Evolutionary conservation across 495 filamentous ascomycete species (phyloP).

Genomic region (Aspergillus coremiiformis): DNA sequence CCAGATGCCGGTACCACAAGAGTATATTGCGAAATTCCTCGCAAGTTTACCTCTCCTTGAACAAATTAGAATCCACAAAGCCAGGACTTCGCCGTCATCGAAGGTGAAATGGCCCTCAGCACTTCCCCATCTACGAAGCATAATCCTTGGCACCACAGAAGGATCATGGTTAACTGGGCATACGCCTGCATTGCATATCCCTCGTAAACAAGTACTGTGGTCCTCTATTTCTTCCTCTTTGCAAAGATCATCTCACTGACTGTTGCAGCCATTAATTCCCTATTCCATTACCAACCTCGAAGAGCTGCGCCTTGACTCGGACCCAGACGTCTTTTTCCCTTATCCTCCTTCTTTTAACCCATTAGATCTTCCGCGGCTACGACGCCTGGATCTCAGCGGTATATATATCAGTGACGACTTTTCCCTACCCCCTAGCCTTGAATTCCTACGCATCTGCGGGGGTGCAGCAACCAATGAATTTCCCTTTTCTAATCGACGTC

Average conservation of each 20-base stretch:
- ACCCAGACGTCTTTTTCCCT: constrained; percentile 17
- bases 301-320: constrained; percentile 28
- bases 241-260: not conserved
- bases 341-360: constrained; percentile 17
- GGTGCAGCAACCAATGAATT: constrained; percentile 16
- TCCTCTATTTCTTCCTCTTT: not conserved
- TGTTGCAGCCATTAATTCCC: constrained; percentile 3
- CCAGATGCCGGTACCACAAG: constrained; percentile 26
- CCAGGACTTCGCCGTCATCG: constrained; percentile 12
- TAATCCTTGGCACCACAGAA: constrained; percentile 22
- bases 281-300: constrained; percentile 29
- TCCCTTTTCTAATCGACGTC: constrained; percentile 6
- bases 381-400: constrained; percentile 27
- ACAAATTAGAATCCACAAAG: constrained; percentile 28
- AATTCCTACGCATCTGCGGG: constrained; percentile 25
- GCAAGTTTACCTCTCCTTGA: constrained; percentile 34
- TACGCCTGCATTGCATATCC: constrained; percentile 16
- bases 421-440: constrained; percentile 24
- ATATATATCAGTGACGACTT: constrained; percentile 15
- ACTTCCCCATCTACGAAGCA: constrained; percentile 32
- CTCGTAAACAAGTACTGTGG: constrained; percentile 8
- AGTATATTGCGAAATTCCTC: constrained; percentile 31
- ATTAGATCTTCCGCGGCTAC: constrained; percentile 17
- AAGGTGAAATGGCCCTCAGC: constrained; percentile 20
- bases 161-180: not conserved